A percentile compares a stretch with the other conserved stretches of the same genome.
Evolutionary conservation across 257 asterid species (phyloP).

Genomic region (Agastache rugosa): DNA sequence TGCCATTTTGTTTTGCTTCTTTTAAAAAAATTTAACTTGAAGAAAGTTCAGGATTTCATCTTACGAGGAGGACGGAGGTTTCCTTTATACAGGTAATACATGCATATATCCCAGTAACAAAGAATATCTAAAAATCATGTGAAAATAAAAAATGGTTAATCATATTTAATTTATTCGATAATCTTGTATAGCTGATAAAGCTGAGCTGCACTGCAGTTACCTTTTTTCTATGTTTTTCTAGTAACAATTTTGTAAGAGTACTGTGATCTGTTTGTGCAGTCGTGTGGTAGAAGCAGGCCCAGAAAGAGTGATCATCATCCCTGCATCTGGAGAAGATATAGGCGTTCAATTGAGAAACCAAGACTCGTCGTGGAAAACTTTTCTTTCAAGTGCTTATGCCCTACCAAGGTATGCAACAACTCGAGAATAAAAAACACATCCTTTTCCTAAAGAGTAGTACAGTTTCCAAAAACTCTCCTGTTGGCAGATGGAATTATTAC

Average conservation of each 20-base stretch:
- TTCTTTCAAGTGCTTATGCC: constrained; percentile 58
- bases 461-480: constrained; percentile 24
- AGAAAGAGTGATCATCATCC: constrained; percentile 67
- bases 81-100: constrained; percentile 83
- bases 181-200: not conserved
- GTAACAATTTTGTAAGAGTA: not conserved
- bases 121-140: not conserved
- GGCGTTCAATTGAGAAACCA: constrained; percentile 65
- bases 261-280: constrained; percentile 48
- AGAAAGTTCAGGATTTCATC: constrained; percentile 73
- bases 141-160: constrained; percentile 3
- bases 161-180: not conserved
- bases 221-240: not conserved
- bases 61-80: constrained; percentile 82
- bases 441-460: constrained; percentile 8
- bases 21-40: constrained; percentile 32
- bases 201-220: not conserved
- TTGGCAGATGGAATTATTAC: constrained; percentile 63
- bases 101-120: not conserved
- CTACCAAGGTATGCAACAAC: constrained; percentile 53
- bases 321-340: constrained; percentile 71
- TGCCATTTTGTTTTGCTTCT: not conserved
- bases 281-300: constrained; percentile 85
- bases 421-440: constrained; percentile 19
- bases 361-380: constrained; percentile 73